Base-by-base conservation (phyloP, 805 yeast genomes). In the Candida koratica region DNA sequence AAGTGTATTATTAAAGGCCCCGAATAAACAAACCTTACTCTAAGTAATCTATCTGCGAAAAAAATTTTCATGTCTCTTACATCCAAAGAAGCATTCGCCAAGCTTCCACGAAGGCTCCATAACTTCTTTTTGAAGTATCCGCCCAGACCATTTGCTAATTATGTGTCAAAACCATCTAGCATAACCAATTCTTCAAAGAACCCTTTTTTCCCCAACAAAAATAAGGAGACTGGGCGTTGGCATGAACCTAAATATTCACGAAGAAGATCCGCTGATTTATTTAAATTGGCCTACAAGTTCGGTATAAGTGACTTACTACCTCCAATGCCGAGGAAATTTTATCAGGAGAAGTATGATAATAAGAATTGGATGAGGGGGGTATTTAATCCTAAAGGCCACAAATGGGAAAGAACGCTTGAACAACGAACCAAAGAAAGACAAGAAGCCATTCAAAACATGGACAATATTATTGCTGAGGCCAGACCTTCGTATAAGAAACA, bases 1-100 rank as follows among this genome's bases (percentile, higher is more conserved):
- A 87, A 87, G 67, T 80, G 84, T 43, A 75, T 87, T 51, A 88
- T 87, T 45, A 80, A 74, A 36, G 96, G 95, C 4, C 95, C 95
- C 3, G 69, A 73, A 34, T 55, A 52, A 38, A 16, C 17, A 26
- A 8, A 7, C 8, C 11, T 9, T 26, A 6, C 6, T 24, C 12
- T 24, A 14, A 12, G 12, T 8, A n/a, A 11, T 12, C 17, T 8
- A 11, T 25, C 17, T 25, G 20, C 32, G 20, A 13, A 32, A 35
- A n/a, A 38, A 43, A 29, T 33, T 32, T 39, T 40, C 38, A 56
- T 56, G 61, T 48, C 56, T 12, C 44, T 56, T 42, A 54, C 67
- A 10, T 48, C 67, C 18, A 58, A 62, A 44, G 64, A 63, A 44
- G 73, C 73, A 24, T 83, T 79, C 47, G 55, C 66, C 18, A 69